Conservation (phyloP, 2,329 filamentous ascomycete species). For the Aspergillus sp. region DNA sequence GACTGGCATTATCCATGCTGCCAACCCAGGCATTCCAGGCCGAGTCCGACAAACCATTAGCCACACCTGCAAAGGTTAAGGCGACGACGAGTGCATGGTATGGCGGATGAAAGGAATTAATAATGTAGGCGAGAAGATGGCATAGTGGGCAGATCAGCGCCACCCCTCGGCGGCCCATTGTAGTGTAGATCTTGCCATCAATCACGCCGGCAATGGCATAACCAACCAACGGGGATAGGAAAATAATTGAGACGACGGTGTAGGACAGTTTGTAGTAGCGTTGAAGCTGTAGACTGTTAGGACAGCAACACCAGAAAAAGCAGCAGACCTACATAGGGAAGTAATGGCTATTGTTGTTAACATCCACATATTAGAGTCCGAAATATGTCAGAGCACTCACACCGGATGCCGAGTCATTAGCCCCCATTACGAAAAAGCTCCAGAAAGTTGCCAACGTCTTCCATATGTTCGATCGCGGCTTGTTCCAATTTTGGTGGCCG, state of each 20-base stretch:
- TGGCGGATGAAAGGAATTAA: not conserved
- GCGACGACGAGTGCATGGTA: not conserved
- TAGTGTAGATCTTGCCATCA: not conserved
- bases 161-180: not conserved
- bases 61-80: not conserved
- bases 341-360: not conserved
- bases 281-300: not conserved
- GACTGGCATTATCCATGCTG: not conserved
- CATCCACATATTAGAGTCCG: not conserved
- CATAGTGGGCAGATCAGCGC: not conserved
- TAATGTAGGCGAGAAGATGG: not conserved
- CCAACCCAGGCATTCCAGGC: not conserved
- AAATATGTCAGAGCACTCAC: not conserved
- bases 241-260: not conserved
- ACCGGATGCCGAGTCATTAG: conserved; percentile 37
- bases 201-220: not conserved
- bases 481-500: not conserved
- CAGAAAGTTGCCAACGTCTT: conserved; percentile 15
- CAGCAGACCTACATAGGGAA: not conserved
- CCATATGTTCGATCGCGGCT: conserved; percentile 1
- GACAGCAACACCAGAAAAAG: not conserved
- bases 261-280: not conserved
- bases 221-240: not conserved
- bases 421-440: conserved; percentile 23
- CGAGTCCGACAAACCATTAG: not conserved